phyloP scores from a whole-genome alignment of 345 rosid genomes.

The Salix brachista region DNA sequence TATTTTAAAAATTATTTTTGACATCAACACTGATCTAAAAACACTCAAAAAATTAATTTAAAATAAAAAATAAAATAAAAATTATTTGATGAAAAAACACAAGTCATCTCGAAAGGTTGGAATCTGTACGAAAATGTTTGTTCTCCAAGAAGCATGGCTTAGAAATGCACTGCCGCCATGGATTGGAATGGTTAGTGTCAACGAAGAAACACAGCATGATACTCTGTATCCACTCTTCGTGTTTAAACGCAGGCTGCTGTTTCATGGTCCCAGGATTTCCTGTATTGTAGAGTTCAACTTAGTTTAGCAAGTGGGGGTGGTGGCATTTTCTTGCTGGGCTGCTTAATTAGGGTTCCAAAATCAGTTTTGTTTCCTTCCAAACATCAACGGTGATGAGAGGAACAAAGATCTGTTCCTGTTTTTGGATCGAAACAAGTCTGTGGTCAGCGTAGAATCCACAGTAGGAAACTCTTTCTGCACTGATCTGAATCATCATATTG shows the following conservation, averaged over 20 bases:
- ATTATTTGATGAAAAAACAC: too few species aligned
- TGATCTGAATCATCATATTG: neutral
- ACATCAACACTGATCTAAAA: too few species aligned
- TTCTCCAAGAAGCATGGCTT: neutral
- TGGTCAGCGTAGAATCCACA: neutral
- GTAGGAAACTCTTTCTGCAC: neutral
- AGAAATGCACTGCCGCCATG: neutral
- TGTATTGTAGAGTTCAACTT: neutral
- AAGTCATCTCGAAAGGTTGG: too few species aligned
- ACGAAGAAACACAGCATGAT: slow-evolving; percentile 9
- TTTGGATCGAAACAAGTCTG: neutral
- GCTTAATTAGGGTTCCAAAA: neutral
- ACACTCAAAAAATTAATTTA: too few species aligned
- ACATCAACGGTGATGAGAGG: neutral
- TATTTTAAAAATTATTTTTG: too few species aligned
- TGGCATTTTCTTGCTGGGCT: neutral
- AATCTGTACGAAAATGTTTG: neutral
- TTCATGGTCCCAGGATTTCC: slow-evolving; percentile 10
- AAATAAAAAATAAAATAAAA: too few species aligned
- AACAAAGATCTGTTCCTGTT: neutral
- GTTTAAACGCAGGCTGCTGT: neutral
- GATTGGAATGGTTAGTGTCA: neutral
- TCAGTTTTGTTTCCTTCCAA: neutral
- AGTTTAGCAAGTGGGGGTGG: neutral
- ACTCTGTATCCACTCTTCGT: neutral